These are phyloP conservation scores for Remersonia thermophila DNA, from an alignment of 2,329 filamentous ascomycete species.

Conservation along the genomic window DNA sequence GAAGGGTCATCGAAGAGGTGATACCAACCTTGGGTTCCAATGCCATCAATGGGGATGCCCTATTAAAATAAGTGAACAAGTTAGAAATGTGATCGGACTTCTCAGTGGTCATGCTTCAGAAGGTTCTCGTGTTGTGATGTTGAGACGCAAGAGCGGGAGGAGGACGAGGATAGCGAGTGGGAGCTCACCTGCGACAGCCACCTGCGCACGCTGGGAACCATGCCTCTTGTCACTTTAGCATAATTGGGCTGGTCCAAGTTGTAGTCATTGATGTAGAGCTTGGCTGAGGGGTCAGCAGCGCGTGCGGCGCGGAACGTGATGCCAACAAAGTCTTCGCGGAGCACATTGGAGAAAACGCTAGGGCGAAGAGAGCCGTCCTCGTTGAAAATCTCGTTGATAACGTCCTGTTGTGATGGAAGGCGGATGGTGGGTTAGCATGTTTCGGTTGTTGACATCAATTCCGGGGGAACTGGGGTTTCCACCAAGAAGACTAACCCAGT, in stretches of 20 bases:
- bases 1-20: too few relatives aligned
- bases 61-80: too few relatives aligned
- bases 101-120: too few relatives aligned
- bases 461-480: not conserved
- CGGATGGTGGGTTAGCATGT: too few relatives aligned
- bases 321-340: conserved; percentile 57
- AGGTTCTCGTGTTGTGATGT: too few relatives aligned
- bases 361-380: conserved; percentile 47
- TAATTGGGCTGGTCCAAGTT: conserved; percentile 50
- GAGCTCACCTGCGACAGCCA: conserved; percentile 50
- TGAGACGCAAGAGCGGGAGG: too few relatives aligned
- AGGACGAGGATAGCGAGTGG: too few relatives aligned
- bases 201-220: conserved; percentile 48
- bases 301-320: conserved; percentile 60
- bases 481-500: conserved; percentile 29
- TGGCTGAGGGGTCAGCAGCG: conserved; percentile 51
- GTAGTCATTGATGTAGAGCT: conserved; percentile 67
- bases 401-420: too few relatives aligned
- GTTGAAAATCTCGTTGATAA: conserved; percentile 53
- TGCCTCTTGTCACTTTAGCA: conserved; percentile 42
- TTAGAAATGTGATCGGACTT: too few relatives aligned
- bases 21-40: conserved; percentile 49
- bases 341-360: conserved; percentile 53
- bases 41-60: conserved; percentile 54
- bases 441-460: too few relatives aligned